These are phyloP conservation scores for Corallochytrium limacisporum DNA, from an alignment of 78 protist species.

Conservation along the genomic window DNA sequence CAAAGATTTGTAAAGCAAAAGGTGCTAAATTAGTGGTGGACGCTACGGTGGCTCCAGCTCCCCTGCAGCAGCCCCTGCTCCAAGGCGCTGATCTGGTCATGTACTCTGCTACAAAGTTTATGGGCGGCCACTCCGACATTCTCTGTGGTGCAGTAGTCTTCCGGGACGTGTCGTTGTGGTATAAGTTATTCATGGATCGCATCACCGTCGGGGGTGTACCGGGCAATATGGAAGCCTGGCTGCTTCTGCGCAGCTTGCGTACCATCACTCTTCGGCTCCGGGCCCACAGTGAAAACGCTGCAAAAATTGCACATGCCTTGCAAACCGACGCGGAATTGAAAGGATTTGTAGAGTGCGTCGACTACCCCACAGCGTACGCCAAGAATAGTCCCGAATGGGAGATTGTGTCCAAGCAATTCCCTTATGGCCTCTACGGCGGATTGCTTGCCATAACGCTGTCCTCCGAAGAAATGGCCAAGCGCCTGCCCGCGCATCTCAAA, in stretches of 20 bases:
- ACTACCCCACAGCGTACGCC: neutral
- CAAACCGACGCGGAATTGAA: neutral
- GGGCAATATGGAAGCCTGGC: neutral
- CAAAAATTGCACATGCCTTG: neutral
- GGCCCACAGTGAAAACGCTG: neutral
- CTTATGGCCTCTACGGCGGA: neutral
- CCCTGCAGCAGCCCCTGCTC: neutral
- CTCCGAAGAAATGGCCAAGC: neutral
- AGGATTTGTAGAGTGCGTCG: neutral
- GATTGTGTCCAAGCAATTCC: neutral
- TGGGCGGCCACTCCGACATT: constrained; percentile 30
- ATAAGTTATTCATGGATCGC: neutral
- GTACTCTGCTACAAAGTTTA: constrained; percentile 33
- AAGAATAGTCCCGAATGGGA: neutral
- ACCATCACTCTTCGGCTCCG: neutral
- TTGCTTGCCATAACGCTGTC: neutral
- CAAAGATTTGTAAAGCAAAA: neutral
- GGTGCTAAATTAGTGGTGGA: neutral
- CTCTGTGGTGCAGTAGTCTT: constrained; percentile 9
- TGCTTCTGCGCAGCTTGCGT: neutral
- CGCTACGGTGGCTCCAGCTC: neutral
- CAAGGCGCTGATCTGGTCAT: constrained; percentile 46
- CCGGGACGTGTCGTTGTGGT: neutral
- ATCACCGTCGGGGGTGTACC: neutral
- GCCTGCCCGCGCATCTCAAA: neutral